Evolutionary conservation across 2,329 filamentous ascomycete species (phyloP).

Genomic region (Parastagonospora nodorum): DNA sequence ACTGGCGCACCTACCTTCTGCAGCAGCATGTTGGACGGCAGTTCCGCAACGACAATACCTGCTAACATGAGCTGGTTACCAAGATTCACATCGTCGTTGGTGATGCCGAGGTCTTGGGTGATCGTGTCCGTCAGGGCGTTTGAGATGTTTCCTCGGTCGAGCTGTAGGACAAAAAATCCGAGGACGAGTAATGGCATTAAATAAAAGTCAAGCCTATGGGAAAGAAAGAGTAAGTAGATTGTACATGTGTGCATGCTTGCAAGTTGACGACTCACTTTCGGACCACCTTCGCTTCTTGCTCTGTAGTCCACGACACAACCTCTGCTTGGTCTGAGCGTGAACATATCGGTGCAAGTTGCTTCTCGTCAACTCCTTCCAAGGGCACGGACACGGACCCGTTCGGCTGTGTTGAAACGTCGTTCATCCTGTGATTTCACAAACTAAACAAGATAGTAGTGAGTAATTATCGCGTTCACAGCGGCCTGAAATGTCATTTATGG

Average conservation of each 20-base stretch:
- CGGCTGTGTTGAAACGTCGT: neutral
- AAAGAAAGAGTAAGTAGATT: neutral
- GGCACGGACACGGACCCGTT: neutral
- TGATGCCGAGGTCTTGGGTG: slow-evolving; percentile 29
- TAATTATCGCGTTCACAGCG: too few species aligned
- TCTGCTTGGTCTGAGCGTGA: neutral
- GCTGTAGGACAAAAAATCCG: slow-evolving; percentile 42
- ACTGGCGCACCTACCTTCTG: slow-evolving; percentile 43
- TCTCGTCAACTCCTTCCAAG: neutral
- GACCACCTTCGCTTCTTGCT: neutral
- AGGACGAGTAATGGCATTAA: slow-evolving; percentile 31
- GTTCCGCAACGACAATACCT: slow-evolving; percentile 69
- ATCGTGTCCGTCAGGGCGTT: slow-evolving; percentile 36
- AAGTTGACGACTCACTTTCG: neutral
- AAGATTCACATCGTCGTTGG: slow-evolving; percentile 33
- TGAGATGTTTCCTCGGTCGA: slow-evolving; percentile 51
- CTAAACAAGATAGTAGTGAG: too few species aligned
- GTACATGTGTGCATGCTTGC: neutral
- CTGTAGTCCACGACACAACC: neutral
- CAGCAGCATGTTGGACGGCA: slow-evolving; percentile 48
- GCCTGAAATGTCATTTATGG: too few species aligned
- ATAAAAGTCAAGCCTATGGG: neutral
- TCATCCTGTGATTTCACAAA: too few species aligned
- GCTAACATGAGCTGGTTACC: slow-evolving; percentile 67
- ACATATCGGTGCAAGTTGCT: neutral